Evolutionary conservation across 495 filamentous ascomycete genomes (phyloP), one percentile per base, ranked within the genome.

Genomic region (Trypethelium eluteriae): DNA sequence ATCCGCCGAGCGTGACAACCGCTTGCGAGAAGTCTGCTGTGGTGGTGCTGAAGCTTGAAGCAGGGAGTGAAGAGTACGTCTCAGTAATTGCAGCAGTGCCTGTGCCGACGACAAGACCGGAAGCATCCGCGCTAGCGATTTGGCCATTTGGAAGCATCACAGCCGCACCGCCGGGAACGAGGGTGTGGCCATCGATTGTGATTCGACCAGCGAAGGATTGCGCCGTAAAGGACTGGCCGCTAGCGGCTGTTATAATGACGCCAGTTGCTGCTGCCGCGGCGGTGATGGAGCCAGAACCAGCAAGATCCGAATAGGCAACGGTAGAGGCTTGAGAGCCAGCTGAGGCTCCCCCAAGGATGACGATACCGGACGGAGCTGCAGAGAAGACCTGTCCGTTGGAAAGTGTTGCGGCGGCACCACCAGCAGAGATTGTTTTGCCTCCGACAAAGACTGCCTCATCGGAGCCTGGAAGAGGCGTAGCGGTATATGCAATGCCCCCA

Each of bases 61-160:
- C n/a, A 53, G 49, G 16, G 2, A 25, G 12, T 14, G 11, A 14
- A 18, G 49, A 53, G 49, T 14, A 53, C 11, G 49, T n/a, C n/a
- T 53, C n/a, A 25, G 49, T 2, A 25, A 53, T 18, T 0, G 49
- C 49, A 14, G n/a, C 49, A 14, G 49, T 5, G 16, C 49, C 49
- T 14, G 49, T 53, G 49, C n/a, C 49, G 18, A 53, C n/a, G 18
- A 53, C 49, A 53, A 53, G 11, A n/a, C 49, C 49, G n/a, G 49
- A 14, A 25, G 11, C 18, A 25, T 5, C 49, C 11, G 49, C 49
- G n/a, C 49, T 53, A 0, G 2, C 49, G 18, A 53, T 2, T 2
- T 53, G 49, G 18, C 49, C 2, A 53, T 53, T 53, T 9, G 49
- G 49, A 53, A 53, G 49, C 18, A 2, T 53, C 11, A 5, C 49